Evolutionary conservation across 768 basidiomycete species (phyloP), one percentile per base, ranked within the genome.

Genomic region (Gautieria morchelliformis): DNA sequence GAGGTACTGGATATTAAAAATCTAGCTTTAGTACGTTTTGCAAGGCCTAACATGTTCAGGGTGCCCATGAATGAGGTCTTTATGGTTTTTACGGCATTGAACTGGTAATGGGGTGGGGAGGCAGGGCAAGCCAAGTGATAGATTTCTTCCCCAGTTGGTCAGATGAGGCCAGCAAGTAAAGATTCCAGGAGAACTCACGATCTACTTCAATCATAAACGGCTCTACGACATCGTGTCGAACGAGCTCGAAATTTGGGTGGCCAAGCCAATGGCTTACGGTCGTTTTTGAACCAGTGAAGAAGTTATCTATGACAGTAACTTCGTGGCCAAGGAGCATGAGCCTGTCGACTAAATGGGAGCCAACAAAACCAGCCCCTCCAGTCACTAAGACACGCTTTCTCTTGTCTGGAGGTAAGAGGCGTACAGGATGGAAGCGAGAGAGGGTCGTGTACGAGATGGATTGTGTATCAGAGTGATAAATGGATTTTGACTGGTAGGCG

Each of bases 151-250:
- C 52, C 35, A 37, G 35, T 14, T 2, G 1, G 30, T 51, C 61
- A 41, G 44, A 19, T 53, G 45, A 61, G 44, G 62, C 30, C 62
- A 58, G 53, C 62, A 62, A 41, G 7, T 19, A 37, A 20, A 27
- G 50, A 42, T 55, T 15, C 4, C n/a, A 15, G 46, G 33, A 56
- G 37, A 12, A 77, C 89, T 66, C 67, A 93, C 91, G 93, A 72
- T 99, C 96, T 61, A 93, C 95, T 70, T 99, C 96, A 70, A 96
- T 95, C 85, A 95, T 89, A 75, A 96, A 94, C 1, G 94, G 93
- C 66, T 98, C 89, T 44, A 97, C 87, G 22, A 99, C 89, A 68
- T 99, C 96, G 70, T 97, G 96, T 58, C 96, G 84, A 63, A 98
- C 91, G 74, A 99, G 77, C 73, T 98, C 95, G 64, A 99, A 99